Evolutionary conservation across 441 rosid species (phyloP), one percentile per base, ranked within the genome.

Genomic region (Populus tomentosa): DNA sequence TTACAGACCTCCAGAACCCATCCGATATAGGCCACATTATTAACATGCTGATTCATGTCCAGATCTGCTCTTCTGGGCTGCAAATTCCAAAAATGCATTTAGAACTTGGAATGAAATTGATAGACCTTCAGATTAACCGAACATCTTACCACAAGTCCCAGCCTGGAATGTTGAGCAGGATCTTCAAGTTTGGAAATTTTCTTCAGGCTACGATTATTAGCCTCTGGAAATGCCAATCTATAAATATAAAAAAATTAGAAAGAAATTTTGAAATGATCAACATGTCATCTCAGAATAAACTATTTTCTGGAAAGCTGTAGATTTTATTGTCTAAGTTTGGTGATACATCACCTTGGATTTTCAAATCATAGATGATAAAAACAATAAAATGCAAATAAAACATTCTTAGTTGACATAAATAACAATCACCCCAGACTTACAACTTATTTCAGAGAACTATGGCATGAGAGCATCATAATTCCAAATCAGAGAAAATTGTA

Each of bases 31-130:
- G 98, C 78, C 75, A 95, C 98, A 70, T 95, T 94, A 74, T 95
- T 95, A 74, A 92, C 98, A 79, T 95, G 99, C 84, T 95, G 98
- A 81, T 94, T 95, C 99, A 94, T 95, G 85, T 95, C 97, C 33
- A 95, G 90, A 89, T 95, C 99, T 77, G 95, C 94, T 89, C 95
- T 86, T 84, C 98, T 89, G 2, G 98, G 95, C 98, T 92, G 92
- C 85, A 85, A 73, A 80, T 71, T 72, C 56, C 50, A 67, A 72
- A 20, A 59, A 35, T 35, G 70, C 46, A 82, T 26, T 80, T 46
- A 79, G 74, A 65, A 71, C n/a, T n/a, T 62, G 10, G 64, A 40
- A 42, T 26, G 14, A 38, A 33, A 20, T 24, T 18, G 10, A 1
- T 23, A 4, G 66, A 7, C 21, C 67, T 64, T 56, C 38, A 24